Base-by-base conservation (phyloP, 495 filamentous ascomycete genomes). In the Pyrenula aspistea region DNA sequence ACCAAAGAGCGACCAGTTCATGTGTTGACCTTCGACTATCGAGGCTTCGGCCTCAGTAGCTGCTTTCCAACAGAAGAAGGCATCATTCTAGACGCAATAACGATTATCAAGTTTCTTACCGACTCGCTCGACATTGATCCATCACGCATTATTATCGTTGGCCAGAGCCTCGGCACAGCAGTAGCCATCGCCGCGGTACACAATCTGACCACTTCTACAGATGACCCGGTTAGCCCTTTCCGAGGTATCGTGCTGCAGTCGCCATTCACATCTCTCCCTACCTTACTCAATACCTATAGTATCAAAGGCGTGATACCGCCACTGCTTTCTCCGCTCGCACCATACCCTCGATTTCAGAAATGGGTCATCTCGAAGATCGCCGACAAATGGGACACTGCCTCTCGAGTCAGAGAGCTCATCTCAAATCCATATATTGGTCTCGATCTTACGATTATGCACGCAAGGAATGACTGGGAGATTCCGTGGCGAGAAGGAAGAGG, bases 91-190 rank as follows among this genome's bases (percentile, higher is more conserved):
- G 93, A 98, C 61, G 90, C 86, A 23, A 69, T 85, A 2, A 70
- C 90, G 0, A 72, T 85, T 0, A 71, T 91, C 1, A 75, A 85
- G 58, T 94, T 77, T 20, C 65, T 77, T 24, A 77, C 73, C 0
- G 3, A 59, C 61, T 1, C 69, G 71, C 0, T 60, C 69, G 3
- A 65, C 0, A 78, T 96, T 22, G 76, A 87, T 0, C 70, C 91
- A 0, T 73, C 79, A 15, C 78, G 81, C 12, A 95, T 96, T 51
- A 80, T 89, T 10, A 73, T 96, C 49, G 67, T 91, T n/a, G 92
- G 91, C 50, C 91, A 96, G 56, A 89, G 84, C 58, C 82, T 98
- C 1, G 93, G 93, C 24, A 95, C 93, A 10, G 92, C 88, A 1
- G 87, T 96, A 1, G 76, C 80, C 36, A 91, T 87, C 59, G 71